phyloP scores from a whole-genome alignment of 208 protist species.

The Trypanosoma lewisi region DNA sequence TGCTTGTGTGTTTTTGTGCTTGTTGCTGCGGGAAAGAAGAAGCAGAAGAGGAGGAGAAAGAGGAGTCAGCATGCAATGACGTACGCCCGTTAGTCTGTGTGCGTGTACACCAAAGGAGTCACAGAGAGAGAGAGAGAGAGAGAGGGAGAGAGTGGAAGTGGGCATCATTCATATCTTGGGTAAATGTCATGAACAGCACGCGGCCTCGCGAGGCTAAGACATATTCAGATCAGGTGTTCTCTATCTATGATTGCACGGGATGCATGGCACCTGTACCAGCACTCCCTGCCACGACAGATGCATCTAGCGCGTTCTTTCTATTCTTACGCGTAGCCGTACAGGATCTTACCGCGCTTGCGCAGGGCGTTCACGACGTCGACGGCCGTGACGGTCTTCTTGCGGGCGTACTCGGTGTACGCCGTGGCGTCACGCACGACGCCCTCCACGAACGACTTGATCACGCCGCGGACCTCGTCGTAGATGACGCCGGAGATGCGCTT shows the following conservation, averaged over 20 bases:
- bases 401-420: constrained; percentile 60
- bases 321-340: constrained; percentile 77
- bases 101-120: neutral
- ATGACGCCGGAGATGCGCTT: constrained; percentile 78
- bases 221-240: too few species aligned
- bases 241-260: neutral
- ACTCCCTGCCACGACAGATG: neutral
- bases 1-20: neutral
- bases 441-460: constrained; percentile 76
- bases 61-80: neutral
- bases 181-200: too few species aligned
- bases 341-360: constrained; percentile 69
- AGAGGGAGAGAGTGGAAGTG: too few species aligned
- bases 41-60: neutral
- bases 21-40: neutral
- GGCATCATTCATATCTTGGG: too few species aligned
- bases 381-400: constrained; percentile 69
- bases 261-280: neutral
- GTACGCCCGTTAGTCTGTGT: neutral
- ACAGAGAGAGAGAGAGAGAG: too few species aligned
- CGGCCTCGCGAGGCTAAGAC: too few species aligned
- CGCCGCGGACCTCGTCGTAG: constrained; percentile 41
- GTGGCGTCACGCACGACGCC: constrained; percentile 42
- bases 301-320: neutral
- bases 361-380: constrained; percentile 80